These are phyloP conservation scores for Clohesyomyces aquaticus DNA, from an alignment of 495 filamentous ascomycete genomes.

Conservation along the genomic window DNA sequence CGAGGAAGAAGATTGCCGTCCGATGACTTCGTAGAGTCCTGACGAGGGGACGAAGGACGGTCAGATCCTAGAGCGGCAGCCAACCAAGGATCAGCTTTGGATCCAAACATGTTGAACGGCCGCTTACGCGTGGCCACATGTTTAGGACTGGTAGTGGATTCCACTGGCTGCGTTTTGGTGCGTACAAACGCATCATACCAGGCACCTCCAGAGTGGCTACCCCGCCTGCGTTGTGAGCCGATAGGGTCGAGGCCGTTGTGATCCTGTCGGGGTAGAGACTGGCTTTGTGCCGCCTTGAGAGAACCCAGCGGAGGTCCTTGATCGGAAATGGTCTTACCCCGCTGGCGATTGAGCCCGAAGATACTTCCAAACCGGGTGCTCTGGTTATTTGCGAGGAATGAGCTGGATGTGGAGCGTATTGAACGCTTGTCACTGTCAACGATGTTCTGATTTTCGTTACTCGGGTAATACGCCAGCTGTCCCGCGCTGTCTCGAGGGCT, in stretches of 20 bases:
- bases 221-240: conserved; percentile 30
- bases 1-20: conserved; percentile 43
- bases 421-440: conserved; percentile 47
- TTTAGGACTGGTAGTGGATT: conserved; percentile 34
- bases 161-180: conserved; percentile 33
- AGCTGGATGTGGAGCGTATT: conserved; percentile 46
- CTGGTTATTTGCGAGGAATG: conserved; percentile 26
- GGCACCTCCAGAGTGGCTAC: conserved; percentile 38
- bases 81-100: conserved; percentile 41
- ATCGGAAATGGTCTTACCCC: conserved; percentile 46
- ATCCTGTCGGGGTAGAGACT: conserved; percentile 48
- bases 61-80: conserved; percentile 32
- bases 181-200: conserved; percentile 38
- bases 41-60: conserved; percentile 45
- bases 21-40: conserved; percentile 44
- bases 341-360: conserved; percentile 47
- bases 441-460: conserved; percentile 30
- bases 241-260: conserved; percentile 29
- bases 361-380: conserved; percentile 45
- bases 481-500: conserved; percentile 46
- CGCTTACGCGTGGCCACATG: conserved; percentile 38
- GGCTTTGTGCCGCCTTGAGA: conserved; percentile 45
- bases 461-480: conserved; percentile 41
- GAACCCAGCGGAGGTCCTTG: conserved; percentile 45
- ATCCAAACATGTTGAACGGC: conserved; percentile 41